Conservation (phyloP, 371 early-diverging fungal species). For the Apophysomyces trapeziformis region DNA sequence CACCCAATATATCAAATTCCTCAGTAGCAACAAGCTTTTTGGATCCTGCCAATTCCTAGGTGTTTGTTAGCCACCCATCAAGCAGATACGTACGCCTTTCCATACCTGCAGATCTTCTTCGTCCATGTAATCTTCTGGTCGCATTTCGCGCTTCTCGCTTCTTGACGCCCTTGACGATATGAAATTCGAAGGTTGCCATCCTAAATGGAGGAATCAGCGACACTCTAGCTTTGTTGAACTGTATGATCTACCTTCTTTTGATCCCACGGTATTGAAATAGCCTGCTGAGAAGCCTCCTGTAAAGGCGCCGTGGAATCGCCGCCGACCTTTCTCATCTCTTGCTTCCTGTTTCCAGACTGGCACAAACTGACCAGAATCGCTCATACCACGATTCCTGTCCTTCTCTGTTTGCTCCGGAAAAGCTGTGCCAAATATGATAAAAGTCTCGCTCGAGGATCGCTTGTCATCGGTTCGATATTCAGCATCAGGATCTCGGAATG, state of each 20-base stretch:
- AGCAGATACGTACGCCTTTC: neutral
- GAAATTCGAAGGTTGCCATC: slow-evolving; percentile 79
- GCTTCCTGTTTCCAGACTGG: slow-evolving; percentile 65
- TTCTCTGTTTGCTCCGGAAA: slow-evolving; percentile 55
- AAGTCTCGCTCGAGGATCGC: slow-evolving; percentile 27
- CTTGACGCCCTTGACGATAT: slow-evolving; percentile 65
- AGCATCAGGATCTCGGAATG: slow-evolving; percentile 4
- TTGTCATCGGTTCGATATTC: slow-evolving; percentile 9
- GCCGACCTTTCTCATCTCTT: slow-evolving; percentile 82
- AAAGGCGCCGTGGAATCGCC: slow-evolving; percentile 94
- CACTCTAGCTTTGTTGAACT: neutral
- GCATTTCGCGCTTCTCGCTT: slow-evolving; percentile 41
- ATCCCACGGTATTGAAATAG: slow-evolving; percentile 94
- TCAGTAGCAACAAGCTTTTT: slow-evolving; percentile 64
- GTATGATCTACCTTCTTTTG: slow-evolving; percentile 81
- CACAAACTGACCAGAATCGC: slow-evolving; percentile 53
- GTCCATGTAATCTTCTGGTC: slow-evolving; percentile 92
- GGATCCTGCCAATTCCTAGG: slow-evolving; percentile 55
- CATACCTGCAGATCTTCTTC: slow-evolving; percentile 82
- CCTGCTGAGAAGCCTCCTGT: slow-evolving; percentile 95
- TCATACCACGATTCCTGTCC: slow-evolving; percentile 41
- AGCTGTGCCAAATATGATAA: slow-evolving; percentile 52
- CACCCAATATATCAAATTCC: slow-evolving; percentile 71
- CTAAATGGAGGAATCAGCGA: slow-evolving; percentile 37
- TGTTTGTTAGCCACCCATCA: neutral